Evolutionary conservation across 805 yeast genomes (phyloP).

Genomic region (Pichia scutulata): DNA sequence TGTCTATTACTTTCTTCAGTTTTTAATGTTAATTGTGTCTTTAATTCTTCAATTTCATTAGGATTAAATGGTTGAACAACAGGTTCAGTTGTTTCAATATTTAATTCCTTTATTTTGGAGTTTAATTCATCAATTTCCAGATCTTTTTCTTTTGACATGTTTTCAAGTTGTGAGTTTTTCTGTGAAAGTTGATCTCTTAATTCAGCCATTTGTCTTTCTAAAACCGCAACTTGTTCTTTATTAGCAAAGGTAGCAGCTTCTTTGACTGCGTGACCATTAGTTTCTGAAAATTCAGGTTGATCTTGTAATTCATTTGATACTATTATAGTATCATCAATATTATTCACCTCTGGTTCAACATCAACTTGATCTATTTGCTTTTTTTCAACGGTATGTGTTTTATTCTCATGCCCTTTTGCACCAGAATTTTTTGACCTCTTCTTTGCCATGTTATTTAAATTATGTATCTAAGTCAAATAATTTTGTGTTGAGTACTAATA

Average conservation of each 20-base stretch:
- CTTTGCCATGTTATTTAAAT: constrained; percentile 5
- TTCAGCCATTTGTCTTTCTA: neutral
- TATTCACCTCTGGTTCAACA: neutral
- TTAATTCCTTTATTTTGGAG: constrained; percentile 4
- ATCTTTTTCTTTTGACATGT: neutral
- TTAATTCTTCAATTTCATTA: neutral
- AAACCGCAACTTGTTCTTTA: constrained; percentile 2
- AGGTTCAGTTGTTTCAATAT: neutral
- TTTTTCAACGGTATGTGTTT: neutral
- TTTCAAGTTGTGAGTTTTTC: neutral
- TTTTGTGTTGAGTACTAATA: too few relatives aligned
- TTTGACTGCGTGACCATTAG: neutral
- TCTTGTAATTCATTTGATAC: neutral
- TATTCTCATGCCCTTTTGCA: constrained; percentile 1
- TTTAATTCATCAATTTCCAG: constrained; percentile 1
- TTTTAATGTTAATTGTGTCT: constrained; percentile 7
- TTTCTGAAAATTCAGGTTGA: neutral
- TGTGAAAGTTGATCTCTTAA: neutral
- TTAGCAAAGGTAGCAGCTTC: neutral
- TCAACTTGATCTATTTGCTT: neutral
- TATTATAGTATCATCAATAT: constrained; percentile 1
- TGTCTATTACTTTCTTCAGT: constrained; percentile 49
- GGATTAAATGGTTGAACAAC: neutral
- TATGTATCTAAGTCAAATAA: too few relatives aligned
- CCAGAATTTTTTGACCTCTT: constrained; percentile 9